phyloP scores from a whole-genome alignment of 768 basidiomycete species.

The Brasilioporus rufonigricans region DNA sequence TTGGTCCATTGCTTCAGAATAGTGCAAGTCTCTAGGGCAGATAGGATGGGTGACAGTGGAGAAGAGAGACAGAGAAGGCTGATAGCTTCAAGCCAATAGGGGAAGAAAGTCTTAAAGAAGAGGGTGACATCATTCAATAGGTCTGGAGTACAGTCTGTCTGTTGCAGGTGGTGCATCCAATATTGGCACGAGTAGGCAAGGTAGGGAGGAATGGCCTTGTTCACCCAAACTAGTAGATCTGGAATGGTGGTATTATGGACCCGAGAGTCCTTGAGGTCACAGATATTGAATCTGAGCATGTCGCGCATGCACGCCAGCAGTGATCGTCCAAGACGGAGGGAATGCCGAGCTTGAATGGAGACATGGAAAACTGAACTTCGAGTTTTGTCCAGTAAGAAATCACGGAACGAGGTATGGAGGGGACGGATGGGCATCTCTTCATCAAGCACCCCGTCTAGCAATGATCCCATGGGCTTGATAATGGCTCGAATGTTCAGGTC shows the following conservation, averaged over 20 bases:
- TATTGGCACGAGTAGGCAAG: neutral
- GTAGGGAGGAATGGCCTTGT: neutral
- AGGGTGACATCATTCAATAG: neutral
- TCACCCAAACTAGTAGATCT: neutral
- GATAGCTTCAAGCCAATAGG: neutral
- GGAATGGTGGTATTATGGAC: neutral
- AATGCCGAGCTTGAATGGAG: neutral
- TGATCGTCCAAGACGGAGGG: neutral
- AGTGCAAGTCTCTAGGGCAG: neutral
- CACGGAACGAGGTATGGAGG: neutral
- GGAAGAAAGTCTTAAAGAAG: neutral
- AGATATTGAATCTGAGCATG: constrained; percentile 1
- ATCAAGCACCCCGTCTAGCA: neutral
- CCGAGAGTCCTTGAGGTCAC: neutral
- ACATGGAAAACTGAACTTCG: neutral
- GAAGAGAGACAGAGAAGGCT: neutral
- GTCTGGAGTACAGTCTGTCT: neutral
- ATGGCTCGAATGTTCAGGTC: neutral
- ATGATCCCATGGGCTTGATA: neutral
- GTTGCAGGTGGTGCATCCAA: neutral
- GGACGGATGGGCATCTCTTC: neutral
- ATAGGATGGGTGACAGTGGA: neutral
- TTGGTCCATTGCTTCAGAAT: neutral
- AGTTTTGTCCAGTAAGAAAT: neutral
- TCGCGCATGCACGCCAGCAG: neutral